These are phyloP conservation scores for Quillaja saponaria DNA, from an alignment of 306 rosid species.

Conservation along the genomic window DNA sequence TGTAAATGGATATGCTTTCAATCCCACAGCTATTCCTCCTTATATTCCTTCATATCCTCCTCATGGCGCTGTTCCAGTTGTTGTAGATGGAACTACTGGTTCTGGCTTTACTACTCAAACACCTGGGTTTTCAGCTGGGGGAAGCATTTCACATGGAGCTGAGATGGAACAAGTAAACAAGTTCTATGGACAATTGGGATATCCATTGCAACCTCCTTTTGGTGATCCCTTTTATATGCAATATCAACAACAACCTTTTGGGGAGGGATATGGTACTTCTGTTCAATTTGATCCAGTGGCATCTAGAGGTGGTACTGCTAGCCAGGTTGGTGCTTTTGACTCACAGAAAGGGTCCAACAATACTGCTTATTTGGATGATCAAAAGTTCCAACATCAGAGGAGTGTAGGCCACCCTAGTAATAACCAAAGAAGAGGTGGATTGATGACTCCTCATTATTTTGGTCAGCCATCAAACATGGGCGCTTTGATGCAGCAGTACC, in stretches of 20 bases:
- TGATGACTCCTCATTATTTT: constrained; percentile 44
- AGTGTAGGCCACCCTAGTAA: constrained; percentile 33
- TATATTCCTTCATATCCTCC: constrained; percentile 52
- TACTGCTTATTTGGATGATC: constrained; percentile 46
- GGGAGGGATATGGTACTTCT: constrained; percentile 47
- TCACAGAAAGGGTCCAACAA: constrained; percentile 33
- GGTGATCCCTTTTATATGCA: constrained; percentile 54
- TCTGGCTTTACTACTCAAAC: constrained; percentile 38
- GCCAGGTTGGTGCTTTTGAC: constrained; percentile 38
- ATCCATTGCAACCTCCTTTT: constrained; percentile 44
- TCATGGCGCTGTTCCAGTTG: constrained; percentile 45
- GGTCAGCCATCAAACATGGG: constrained; percentile 50
- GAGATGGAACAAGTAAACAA: constrained; percentile 47
- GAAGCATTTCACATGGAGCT: constrained; percentile 48
- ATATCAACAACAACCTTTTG: constrained; percentile 46
- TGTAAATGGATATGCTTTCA: constrained; percentile 47
- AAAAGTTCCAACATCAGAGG: constrained; percentile 41
- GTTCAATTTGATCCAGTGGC: constrained; percentile 39
- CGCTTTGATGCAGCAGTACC: constrained; percentile 43
- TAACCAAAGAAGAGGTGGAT: constrained; percentile 53
- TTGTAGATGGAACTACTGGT: constrained; percentile 49
- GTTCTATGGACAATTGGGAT: constrained; percentile 49
- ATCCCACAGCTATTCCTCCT: constrained; percentile 44
- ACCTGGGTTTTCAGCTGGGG: constrained; percentile 45
- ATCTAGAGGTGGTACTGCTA: constrained; percentile 36